A percentile compares a stretch with the other conserved stretches of the same genome.
These are phyloP conservation scores for Cryphonectria carpinicola DNA, from an alignment of 2,329 filamentous ascomycete genomes.

Conservation along the genomic window DNA sequence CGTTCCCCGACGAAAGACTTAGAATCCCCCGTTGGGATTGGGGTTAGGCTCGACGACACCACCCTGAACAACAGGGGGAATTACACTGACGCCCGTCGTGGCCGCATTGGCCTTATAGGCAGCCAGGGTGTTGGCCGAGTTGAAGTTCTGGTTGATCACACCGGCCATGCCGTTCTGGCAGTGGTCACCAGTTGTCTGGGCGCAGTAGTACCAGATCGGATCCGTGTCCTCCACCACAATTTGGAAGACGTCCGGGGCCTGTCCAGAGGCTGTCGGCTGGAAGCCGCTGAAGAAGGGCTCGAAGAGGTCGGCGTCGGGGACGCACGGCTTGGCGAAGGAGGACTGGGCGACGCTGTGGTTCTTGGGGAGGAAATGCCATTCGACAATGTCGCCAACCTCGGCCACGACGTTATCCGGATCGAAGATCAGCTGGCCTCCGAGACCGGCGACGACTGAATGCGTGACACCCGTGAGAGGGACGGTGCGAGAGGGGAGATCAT, in stretches of 20 bases:
- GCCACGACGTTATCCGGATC: conserved; percentile 55
- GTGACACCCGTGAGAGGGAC: conserved; percentile 45
- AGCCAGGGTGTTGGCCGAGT: conserved; percentile 42
- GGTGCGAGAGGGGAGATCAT: conserved; percentile 38
- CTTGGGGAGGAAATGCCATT: conserved; percentile 58
- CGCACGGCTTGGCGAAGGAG: conserved; percentile 48
- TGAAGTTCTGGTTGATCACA: conserved; percentile 54
- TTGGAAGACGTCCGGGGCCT: conserved; percentile 49
- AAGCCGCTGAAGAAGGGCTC: conserved; percentile 50
- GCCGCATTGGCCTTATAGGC: conserved; percentile 44
- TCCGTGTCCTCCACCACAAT: conserved; percentile 46
- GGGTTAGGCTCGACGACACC: conserved; percentile 46
- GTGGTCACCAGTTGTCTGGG: conserved; percentile 46
- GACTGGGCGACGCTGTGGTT: conserved; percentile 54
- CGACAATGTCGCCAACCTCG: conserved; percentile 55
- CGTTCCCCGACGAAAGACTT: not conserved
- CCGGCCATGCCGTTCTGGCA: conserved; percentile 55
- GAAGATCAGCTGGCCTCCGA: conserved; percentile 49
- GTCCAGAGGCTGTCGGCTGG: conserved; percentile 42
- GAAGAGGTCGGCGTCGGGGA: conserved; percentile 41
- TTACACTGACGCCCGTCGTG: conserved; percentile 35
- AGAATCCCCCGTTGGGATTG: conserved; percentile 46
- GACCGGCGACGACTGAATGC: conserved; percentile 51
- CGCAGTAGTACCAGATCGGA: conserved; percentile 52
- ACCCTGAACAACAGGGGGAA: conserved; percentile 41